Conservation (phyloP, 1,284 basidiomycete species). For the Stygiomarasmius scandens region DNA sequence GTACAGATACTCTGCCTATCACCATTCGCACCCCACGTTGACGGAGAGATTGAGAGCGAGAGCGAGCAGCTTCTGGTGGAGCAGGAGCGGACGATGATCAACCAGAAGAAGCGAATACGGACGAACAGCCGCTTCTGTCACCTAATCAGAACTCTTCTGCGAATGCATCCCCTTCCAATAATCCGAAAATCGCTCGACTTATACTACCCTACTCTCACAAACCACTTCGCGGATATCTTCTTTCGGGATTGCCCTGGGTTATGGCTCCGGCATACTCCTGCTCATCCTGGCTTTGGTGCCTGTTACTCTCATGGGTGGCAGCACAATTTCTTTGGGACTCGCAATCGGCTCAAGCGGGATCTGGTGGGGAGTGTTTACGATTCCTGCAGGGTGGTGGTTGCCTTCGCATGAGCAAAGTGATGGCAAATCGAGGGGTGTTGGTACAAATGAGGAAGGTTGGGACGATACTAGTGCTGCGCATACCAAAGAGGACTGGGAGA, state of each 20-base stretch:
- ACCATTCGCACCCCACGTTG: slow-evolving; percentile 91
- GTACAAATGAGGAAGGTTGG: slow-evolving; percentile 16
- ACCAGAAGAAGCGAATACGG: slow-evolving; percentile 20
- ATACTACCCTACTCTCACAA: slow-evolving; percentile 60
- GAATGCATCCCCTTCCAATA: not conserved
- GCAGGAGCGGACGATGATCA: slow-evolving; percentile 13
- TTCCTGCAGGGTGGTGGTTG: slow-evolving; percentile 76
- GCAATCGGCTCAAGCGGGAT: slow-evolving; percentile 80
- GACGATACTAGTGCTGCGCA: slow-evolving; percentile 18
- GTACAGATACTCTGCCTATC: slow-evolving; percentile 85
- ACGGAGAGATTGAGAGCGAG: slow-evolving; percentile 85
- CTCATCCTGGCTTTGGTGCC: slow-evolving; percentile 68
- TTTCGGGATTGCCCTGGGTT: slow-evolving; percentile 82
- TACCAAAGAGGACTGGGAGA: not conserved
- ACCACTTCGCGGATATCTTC: slow-evolving; percentile 82
- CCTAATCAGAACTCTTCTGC: no score
- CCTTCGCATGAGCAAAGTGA: slow-evolving; percentile 39
- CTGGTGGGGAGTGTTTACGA: slow-evolving; percentile 83
- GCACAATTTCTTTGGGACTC: slow-evolving; percentile 73
- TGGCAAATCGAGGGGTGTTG: not conserved
- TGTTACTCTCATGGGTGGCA: slow-evolving; percentile 26
- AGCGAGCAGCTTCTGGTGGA: slow-evolving; percentile 46
- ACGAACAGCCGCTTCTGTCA: slow-evolving; percentile 35
- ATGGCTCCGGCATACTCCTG: slow-evolving; percentile 73
- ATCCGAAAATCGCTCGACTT: slow-evolving; percentile 31